A percentile compares a stretch with the other conserved stretches of the same genome.
These are phyloP conservation scores for Metarhizium robertsii DNA, from an alignment of 2,329 filamentous ascomycete species.

Conservation along the genomic window DNA sequence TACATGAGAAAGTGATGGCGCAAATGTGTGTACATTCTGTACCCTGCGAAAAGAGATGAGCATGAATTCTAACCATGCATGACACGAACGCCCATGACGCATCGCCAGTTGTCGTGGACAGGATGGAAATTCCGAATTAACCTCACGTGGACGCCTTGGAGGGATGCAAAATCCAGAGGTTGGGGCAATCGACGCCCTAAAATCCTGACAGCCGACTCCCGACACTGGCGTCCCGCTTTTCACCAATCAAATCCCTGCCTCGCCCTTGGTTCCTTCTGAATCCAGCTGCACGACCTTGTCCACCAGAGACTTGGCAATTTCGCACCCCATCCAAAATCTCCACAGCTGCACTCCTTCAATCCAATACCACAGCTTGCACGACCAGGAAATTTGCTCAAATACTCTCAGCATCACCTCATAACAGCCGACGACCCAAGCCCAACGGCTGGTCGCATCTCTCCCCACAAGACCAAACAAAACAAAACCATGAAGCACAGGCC, in stretches of 20 bases:
- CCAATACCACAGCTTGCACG: background rate
- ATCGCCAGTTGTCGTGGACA: no score
- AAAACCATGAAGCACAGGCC: background rate
- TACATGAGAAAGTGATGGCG: no score
- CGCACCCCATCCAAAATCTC: background rate
- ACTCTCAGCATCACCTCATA: conserved; percentile 3
- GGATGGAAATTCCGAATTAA: no score
- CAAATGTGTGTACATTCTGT: no score
- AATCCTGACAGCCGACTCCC: background rate
- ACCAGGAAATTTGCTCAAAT: conserved; percentile 11
- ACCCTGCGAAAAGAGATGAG: no score
- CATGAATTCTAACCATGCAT: no score
- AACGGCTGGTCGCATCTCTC: background rate
- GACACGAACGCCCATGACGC: no score
- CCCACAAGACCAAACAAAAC: background rate
- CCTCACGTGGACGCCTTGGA: no score
- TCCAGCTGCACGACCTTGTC: background rate
- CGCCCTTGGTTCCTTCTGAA: background rate
- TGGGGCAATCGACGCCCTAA: background rate
- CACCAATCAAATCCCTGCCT: background rate
- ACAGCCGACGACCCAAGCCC: background rate
- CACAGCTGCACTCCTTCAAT: background rate
- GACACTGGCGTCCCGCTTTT: background rate
- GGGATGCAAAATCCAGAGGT: no score
- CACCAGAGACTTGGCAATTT: background rate